A percentile compares a stretch with the other conserved stretches of the same genome.
Evolutionary conservation across 2,329 filamentous ascomycete genomes (phyloP).

Genomic region (Calcarisporium arbuscula): DNA sequence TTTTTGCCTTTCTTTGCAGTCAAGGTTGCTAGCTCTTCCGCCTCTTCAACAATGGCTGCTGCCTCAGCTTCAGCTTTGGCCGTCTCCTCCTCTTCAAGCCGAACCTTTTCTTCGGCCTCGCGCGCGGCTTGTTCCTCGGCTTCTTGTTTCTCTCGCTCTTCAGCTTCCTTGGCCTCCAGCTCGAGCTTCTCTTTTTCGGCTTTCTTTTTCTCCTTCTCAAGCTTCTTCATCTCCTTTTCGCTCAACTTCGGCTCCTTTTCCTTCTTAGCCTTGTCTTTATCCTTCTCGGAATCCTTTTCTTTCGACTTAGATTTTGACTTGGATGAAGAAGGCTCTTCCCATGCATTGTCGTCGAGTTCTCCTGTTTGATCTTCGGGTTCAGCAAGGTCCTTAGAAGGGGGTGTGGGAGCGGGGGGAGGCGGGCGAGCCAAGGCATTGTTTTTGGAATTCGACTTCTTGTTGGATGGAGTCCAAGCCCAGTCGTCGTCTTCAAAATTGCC

Average conservation of each 20-base stretch:
- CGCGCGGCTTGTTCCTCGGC: slow-evolving; percentile 5
- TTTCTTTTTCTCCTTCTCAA: slow-evolving; percentile 42
- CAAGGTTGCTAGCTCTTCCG: slow-evolving; percentile 4
- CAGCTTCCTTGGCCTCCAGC: slow-evolving; percentile 17
- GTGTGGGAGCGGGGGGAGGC: slow-evolving; percentile 42
- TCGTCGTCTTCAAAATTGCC: slow-evolving; percentile 35
- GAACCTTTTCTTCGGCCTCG: background rate
- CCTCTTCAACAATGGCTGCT: slow-evolving; percentile 6
- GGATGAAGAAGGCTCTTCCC: slow-evolving; percentile 27
- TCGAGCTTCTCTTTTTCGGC: slow-evolving; percentile 33
- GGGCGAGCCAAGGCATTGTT: slow-evolving; percentile 33
- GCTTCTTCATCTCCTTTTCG: slow-evolving; percentile 45
- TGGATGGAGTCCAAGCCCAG: slow-evolving; percentile 37
- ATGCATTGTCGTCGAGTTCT: slow-evolving; percentile 28
- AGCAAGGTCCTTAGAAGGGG: slow-evolving; percentile 39
- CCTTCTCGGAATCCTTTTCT: slow-evolving; percentile 24
- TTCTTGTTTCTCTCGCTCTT: background rate
- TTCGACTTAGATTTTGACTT: slow-evolving; percentile 34
- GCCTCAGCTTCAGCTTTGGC: too few relatives aligned
- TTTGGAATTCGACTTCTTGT: slow-evolving; percentile 36
- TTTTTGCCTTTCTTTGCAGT: slow-evolving; percentile 28
- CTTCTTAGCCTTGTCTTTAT: slow-evolving; percentile 27
- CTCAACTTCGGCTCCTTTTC: slow-evolving; percentile 38
- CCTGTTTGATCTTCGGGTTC: slow-evolving; percentile 27
- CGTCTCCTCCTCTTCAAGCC: slow-evolving; percentile 5